Base-by-base conservation (phyloP, 106 monocot genomes). In the Acanthochlamys bracteata region DNA sequence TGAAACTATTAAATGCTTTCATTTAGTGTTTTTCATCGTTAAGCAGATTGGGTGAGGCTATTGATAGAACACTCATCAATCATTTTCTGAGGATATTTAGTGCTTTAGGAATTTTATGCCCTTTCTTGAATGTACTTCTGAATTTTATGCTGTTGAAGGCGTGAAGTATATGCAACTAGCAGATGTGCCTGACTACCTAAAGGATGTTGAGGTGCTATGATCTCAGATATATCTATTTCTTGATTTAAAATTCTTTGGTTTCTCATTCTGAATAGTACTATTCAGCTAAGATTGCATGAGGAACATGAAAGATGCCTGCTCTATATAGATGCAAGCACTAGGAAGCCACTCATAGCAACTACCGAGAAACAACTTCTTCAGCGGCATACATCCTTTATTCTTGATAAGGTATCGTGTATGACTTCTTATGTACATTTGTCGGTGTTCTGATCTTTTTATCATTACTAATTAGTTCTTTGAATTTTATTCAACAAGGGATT, bases 81-180 rank as follows among this genome's bases (percentile, higher is more conserved):
- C 96, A 88, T 73, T 80, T 98, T 71, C 67, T 98, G 61, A 98
- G 91, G 80, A 98, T 98, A 91, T 88, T 98, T 79, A 98, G 88
- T 64, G 84, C 91, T 65, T 73, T 98, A 64, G 96, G 96, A 70
- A 92, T 87, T 27, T 98, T 91, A 91, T 83, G 55, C 74, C 83
- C 41, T 98, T 98, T 67, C 84, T 98, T 52, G 78, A 98, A 76
- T 71, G 80, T 65, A 92, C 96, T 39, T 84, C 96, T 68, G 88
- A 91, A 61, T 98, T 98, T 81, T 98, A 98, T 77, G 82, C 88
- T 58, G 69, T 88, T 65, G 96, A 98, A 85, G 91, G 91, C 57
- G 74, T 88, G 41, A 98, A 85, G 65, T 98, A 85, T 73, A 91
- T 91, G 88, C 96, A 98, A 57, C 91, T 88, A 24, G 90, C 83